These are phyloP conservation scores for Polyplosphaeria fusca DNA, from an alignment of 495 filamentous ascomycete species.

Conservation along the genomic window DNA sequence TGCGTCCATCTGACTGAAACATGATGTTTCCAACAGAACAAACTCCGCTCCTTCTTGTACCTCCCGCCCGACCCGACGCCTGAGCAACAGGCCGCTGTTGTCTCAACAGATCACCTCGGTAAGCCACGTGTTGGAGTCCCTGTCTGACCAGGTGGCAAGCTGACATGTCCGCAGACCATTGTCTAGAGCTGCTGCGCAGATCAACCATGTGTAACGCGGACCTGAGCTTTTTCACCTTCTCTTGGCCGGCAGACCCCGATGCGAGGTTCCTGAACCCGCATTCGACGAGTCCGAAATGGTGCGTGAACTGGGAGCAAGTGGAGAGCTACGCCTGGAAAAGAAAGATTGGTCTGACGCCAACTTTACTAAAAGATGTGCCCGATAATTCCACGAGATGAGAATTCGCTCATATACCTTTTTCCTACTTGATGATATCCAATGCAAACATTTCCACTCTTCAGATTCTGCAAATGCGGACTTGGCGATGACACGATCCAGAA, in stretches of 20 bases:
- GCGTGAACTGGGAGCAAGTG: conserved; percentile 5
- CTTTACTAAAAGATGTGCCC: not conserved
- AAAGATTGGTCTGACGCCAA: not conserved
- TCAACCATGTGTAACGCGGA: conserved; percentile 8
- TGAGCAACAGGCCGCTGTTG: not conserved
- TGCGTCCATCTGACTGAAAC: not conserved
- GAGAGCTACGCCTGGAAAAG: conserved; percentile 3
- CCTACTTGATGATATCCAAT: not conserved
- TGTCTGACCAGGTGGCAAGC: not conserved
- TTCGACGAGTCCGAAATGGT: conserved; percentile 1
- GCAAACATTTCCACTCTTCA: not conserved
- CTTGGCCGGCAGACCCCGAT: conserved; percentile 3
- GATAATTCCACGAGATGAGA: not conserved
- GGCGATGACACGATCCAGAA: too few relatives aligned
- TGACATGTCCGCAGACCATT: conserved; percentile 4
- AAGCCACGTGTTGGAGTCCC: not conserved
- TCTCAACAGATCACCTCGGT: conserved; percentile 8
- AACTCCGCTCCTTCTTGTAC: conserved; percentile 13
- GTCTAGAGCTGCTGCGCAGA: conserved; percentile 8
- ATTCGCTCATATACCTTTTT: not conserved
- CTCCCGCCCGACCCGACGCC: not conserved
- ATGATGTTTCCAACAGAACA: conserved; percentile 4
- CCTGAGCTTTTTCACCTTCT: conserved; percentile 6
- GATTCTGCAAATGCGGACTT: too few relatives aligned
- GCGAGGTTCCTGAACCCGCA: conserved; percentile 2